A percentile compares a stretch with the other conserved stretches of the same genome.
These are phyloP conservation scores for Tirmania nivea DNA, from an alignment of 495 filamentous ascomycete genomes.

Conservation along the genomic window DNA sequence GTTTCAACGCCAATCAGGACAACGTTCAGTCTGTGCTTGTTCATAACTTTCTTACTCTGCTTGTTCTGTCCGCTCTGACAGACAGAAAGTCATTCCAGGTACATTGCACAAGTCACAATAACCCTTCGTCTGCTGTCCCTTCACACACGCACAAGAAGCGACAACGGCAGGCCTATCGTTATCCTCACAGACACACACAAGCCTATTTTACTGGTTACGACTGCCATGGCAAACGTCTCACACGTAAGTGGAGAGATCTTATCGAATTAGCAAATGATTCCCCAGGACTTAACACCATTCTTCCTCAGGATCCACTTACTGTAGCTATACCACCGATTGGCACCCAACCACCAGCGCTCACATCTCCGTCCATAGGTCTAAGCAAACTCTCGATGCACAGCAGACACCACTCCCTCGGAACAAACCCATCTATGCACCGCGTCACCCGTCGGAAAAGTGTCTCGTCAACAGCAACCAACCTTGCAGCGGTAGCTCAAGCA, in stretches of 20 bases:
- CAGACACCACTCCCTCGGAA: conserved; percentile 34
- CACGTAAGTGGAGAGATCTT: no score
- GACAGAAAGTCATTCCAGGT: no score
- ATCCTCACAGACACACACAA: no score
- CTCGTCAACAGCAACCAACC: conserved; percentile 54
- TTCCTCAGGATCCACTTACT: not conserved
- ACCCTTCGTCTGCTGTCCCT: not conserved
- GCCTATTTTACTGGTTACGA: no score
- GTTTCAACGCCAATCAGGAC: no score
- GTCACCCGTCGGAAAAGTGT: conserved; percentile 87
- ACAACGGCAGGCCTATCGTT: not conserved
- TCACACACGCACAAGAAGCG: not conserved
- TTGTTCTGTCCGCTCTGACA: no score
- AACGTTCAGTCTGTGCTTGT: not conserved
- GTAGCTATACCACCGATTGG: conserved; percentile 20
- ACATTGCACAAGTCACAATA: not conserved
- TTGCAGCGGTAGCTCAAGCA: conserved; percentile 53
- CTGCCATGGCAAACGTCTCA: no score
- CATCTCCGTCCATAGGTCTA: not conserved
- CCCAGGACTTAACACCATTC: no score
- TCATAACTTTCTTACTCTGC: not conserved
- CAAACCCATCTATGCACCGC: conserved; percentile 60
- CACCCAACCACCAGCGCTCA: conserved; percentile 58
- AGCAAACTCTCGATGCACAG: not conserved
- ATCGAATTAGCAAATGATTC: no score